Base-by-base conservation (phyloP, 179 eudicot genomes). In the Spergularia azorica region DNA sequence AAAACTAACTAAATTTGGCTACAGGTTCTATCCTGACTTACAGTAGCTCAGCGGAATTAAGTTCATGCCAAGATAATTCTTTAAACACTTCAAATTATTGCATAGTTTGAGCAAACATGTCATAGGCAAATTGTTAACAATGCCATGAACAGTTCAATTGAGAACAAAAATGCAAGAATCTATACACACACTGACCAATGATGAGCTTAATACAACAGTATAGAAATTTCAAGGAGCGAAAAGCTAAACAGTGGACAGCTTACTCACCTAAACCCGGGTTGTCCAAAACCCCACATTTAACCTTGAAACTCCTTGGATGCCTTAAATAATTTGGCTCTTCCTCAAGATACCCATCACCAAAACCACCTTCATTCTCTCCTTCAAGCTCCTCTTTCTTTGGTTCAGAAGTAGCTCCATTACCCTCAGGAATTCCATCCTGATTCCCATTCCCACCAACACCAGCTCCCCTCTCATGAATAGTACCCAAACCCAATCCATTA, bases 201-300 rank as follows among this genome's bases (percentile, higher is more conserved):
- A 48, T 9, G 16, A 43, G 9, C 50, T 6, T 46, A 46, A 50
- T 48, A 3, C 56, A 46, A 10, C 9, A 5, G 43, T 9, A 15
- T 0, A 39, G 3, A 51, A 9, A 38, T 18, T 26, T 26, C 50
- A 43, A 58, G 63, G 2, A 73, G 20, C n/a, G 70, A 55, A 18
- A 70, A 9, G 20, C 69, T 2, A 77, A 5, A 66, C 61, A 69
- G n/a, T 43, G 58, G 52, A 69, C 62, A 81, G 52, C 52, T 75
- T 63, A 89, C 97, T 85, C 79, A 95, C 98, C 95, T 58, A 86
- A 88, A 63, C 95, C 92, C 1, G 97, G 95, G 79, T 87, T 88
- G 41, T 95, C 97, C 72, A 80, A 77, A 71, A 88, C 76, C 80
- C 97, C 97, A 82, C 87, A 84, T 64, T 89, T 85, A 83, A 95